Evolutionary conservation across 2,329 filamentous ascomycete genomes (phyloP), one percentile per base, ranked within the genome.

Genomic region (Alternaria arborescens): DNA sequence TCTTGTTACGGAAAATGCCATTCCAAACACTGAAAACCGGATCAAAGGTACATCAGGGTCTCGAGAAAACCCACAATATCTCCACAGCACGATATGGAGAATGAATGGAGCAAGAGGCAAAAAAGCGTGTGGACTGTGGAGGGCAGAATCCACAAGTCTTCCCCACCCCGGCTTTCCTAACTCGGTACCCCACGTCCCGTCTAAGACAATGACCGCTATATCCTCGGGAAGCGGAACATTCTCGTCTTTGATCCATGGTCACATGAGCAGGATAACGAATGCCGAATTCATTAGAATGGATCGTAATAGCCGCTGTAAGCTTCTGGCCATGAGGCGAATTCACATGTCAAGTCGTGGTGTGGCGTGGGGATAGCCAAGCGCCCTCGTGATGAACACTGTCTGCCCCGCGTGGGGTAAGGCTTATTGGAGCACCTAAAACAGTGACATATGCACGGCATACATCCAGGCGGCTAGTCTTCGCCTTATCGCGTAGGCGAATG

Each of bases 401-500:
- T 32, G 28, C 2, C 32, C 30, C 20, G 46, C 46, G 46, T 50
- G 46, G 20, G 46, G 46, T 24, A 11, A n/a, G 6, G 34, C 24
- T 14, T 20, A 24, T 50, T 36, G 46, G 30, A 34, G 46, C 30
- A 48, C 32, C 28, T 48, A 34, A 48, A 7, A 34, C 46, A 22
- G 30, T 48, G 46, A 48, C 46, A 48, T 48, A 48, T 48, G 46
- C 46, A 48, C 46, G 30, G 36, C 30, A 48, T 48, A 16, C 30
- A 36, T 36, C 7, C 18, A 24, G 30, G 14, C 20, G 32, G 30
- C 46, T 48, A 14, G 46, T 20, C 20, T 7, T 34, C 8, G 20
- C 30, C 46, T 12, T 34, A 36, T 24, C 30, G 18, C 30, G n/a
- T 48, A 34, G 46, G 20, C 46, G 46, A 48, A 36, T 50, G 32